Conservation (phyloP, 2,329 filamentous ascomycete genomes). For the Penicillium sp. region DNA sequence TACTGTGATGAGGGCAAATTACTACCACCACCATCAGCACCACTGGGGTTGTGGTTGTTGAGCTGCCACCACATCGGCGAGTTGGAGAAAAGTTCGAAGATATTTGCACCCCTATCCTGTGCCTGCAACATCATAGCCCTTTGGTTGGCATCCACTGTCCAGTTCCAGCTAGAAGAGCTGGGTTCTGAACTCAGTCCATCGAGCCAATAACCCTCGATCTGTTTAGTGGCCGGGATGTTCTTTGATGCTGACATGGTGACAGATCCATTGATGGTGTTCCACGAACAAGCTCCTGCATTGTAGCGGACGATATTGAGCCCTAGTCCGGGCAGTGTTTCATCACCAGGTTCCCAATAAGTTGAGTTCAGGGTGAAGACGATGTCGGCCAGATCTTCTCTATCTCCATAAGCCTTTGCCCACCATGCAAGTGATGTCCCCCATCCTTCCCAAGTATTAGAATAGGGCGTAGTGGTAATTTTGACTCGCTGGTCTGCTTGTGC, state of each 20-base stretch:
- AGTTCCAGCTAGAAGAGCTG: constrained; percentile 17
- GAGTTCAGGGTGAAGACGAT: constrained; percentile 12
- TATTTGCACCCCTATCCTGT: constrained; percentile 12
- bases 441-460: constrained; percentile 11
- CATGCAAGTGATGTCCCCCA: constrained; percentile 18
- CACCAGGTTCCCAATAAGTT: constrained; percentile 9
- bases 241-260: constrained; percentile 11
- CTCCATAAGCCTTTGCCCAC: constrained; percentile 17
- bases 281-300: constrained; percentile 18
- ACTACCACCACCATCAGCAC: constrained; percentile 8
- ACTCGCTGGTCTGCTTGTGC: constrained; percentile 8
- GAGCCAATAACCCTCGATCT: constrained; percentile 17
- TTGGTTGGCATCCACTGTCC: constrained; percentile 18
- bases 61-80: constrained; percentile 19
- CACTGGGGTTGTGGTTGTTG: constrained; percentile 16
- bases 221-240: constrained; percentile 11
- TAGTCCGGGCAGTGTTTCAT: constrained; percentile 6
- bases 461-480: constrained; percentile 11
- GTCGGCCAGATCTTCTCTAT: constrained; percentile 13
- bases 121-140: constrained; percentile 15
- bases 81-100: constrained; percentile 19
- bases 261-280: constrained; percentile 14
- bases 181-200: constrained; percentile 12
- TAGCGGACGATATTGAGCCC: constrained; percentile 18
- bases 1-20: constrained; percentile 18